These are phyloP conservation scores for Plantago elongata DNA, from an alignment of 257 asterid genomes.

Conservation along the genomic window DNA sequence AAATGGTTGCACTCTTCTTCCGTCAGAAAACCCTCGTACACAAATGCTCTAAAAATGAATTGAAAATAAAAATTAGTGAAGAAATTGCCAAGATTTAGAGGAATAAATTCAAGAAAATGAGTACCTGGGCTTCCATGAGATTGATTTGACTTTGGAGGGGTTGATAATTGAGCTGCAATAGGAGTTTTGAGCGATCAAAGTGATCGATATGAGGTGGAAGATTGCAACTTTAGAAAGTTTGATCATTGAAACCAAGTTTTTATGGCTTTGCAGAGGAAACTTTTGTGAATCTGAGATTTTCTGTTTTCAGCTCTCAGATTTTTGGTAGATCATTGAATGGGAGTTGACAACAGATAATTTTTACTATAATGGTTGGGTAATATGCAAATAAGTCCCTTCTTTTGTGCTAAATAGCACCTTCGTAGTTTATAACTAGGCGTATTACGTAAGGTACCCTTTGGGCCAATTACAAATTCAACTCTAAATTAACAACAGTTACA, in stretches of 20 bases:
- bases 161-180: conserved; percentile 56
- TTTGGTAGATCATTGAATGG: background rate
- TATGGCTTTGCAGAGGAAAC: background rate
- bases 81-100: background rate
- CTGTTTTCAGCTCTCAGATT: background rate
- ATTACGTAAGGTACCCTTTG: too few relatives aligned
- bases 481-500: too few relatives aligned
- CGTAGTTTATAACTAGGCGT: too few relatives aligned
- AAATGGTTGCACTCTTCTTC: conserved; percentile 90
- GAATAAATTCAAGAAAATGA: background rate
- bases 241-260: background rate
- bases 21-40: conserved; percentile 84
- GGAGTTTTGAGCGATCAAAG: conserved; percentile 40
- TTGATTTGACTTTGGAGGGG: conserved; percentile 80
- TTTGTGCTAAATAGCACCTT: too few relatives aligned
- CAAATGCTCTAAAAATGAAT: conserved; percentile 62
- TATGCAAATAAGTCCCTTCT: too few relatives aligned
- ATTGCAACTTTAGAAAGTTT: background rate
- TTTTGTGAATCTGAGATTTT: background rate
- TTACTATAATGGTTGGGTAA: too few relatives aligned
- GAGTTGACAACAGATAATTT: background rate
- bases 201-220: conserved; percentile 25
- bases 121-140: conserved; percentile 93
- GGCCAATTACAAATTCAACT: too few relatives aligned
- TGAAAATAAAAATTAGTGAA: background rate